Percentiles rank a stretch among this genome's conserved stretches.
These are phyloP conservation scores for Rhizophora mangle DNA, from an alignment of 345 rosid genomes.

Conservation along the genomic window DNA sequence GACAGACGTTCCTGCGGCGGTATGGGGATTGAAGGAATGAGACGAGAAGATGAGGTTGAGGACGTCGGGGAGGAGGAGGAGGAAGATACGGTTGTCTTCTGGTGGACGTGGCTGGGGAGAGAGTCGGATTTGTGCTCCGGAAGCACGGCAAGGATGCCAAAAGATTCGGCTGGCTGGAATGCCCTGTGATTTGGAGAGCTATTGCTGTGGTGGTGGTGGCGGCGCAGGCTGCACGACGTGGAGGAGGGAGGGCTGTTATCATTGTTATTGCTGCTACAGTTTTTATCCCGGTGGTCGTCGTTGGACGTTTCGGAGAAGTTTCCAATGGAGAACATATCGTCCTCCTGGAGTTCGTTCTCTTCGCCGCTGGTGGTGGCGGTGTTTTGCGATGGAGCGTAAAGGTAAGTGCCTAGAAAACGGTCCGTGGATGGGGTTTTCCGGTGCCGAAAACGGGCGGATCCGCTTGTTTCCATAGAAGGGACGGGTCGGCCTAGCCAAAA, in stretches of 20 bases:
- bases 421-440: constrained; percentile 29
- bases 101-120: constrained; percentile 45
- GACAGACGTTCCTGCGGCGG: constrained; percentile 60
- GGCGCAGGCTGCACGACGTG: constrained; percentile 14
- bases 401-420: constrained; percentile 37
- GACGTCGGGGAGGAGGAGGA: constrained; percentile 36
- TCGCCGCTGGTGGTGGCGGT: constrained; percentile 30
- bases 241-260: constrained; percentile 32
- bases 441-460: constrained; percentile 32
- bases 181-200: background rate
- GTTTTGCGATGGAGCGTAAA: constrained; percentile 17
- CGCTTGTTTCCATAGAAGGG: constrained; percentile 31
- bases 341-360: constrained; percentile 63
- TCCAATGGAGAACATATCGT: constrained; percentile 55
- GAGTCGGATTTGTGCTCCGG: constrained; percentile 39
- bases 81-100: constrained; percentile 35
- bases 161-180: constrained; percentile 33
- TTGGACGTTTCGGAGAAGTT: constrained; percentile 40
- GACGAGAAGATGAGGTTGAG: constrained; percentile 45
- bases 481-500: constrained; percentile 1
- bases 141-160: constrained; percentile 78
- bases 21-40: constrained; percentile 58
- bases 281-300: constrained; percentile 1
- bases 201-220: constrained; percentile 5
- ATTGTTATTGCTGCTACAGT: too few species aligned